Evolutionary conservation across 495 filamentous ascomycete genomes (phyloP).

Genomic region (Trichoderma virens): DNA sequence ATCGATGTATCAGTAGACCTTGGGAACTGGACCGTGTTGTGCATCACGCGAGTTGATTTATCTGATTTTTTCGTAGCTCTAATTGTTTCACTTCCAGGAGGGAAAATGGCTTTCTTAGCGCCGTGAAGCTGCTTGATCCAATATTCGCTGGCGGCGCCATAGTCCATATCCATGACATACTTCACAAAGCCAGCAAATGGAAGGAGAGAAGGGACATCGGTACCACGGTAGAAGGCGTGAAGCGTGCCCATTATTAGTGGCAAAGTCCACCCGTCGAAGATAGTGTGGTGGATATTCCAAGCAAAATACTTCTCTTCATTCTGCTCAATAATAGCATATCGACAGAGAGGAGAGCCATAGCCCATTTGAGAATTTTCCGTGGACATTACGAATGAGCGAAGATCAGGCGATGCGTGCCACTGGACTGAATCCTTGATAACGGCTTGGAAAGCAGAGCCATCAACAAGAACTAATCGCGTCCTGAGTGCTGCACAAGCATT

Average conservation of each 20-base stretch:
- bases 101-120: constrained; percentile 21
- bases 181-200: not conserved
- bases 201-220: not conserved
- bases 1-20: constrained; percentile 19
- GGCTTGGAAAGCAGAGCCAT: constrained; percentile 17
- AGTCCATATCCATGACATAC: not conserved
- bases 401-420: not conserved
- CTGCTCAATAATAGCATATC: not conserved
- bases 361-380: constrained; percentile 1
- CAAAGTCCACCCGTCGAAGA: constrained; percentile 11
- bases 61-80: constrained; percentile 25
- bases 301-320: not conserved
- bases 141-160: constrained; percentile 9
- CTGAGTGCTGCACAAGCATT: constrained; percentile 54
- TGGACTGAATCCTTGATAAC: constrained; percentile 15
- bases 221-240: not conserved
- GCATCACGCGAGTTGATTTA: not conserved
- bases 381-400: not conserved
- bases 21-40: constrained; percentile 16
- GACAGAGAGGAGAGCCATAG: constrained; percentile 1
- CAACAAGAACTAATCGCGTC: constrained; percentile 33
- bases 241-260: constrained; percentile 4
- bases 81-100: not conserved
- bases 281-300: constrained; percentile 12
- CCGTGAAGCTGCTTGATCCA: constrained; percentile 17